These are phyloP conservation scores for Fagopyrum tataricum DNA, from an alignment of 148 eudicot genomes.

Conservation along the genomic window DNA sequence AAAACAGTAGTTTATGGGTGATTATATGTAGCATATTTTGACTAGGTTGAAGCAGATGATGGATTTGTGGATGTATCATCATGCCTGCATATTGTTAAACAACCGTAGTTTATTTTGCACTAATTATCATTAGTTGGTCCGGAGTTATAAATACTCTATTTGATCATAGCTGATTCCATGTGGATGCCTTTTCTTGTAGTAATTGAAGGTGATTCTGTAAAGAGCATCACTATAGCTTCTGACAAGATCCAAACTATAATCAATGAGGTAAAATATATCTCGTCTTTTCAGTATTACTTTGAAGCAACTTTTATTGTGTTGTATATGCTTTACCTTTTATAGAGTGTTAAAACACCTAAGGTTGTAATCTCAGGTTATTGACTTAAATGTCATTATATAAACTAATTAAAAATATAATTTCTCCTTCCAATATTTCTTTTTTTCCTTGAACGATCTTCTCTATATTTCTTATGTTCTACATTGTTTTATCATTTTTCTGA, in stretches of 20 bases:
- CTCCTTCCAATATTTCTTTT: neutral
- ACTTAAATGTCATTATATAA: neutral
- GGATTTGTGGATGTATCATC: neutral
- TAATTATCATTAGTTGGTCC: neutral
- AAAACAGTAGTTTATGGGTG: neutral
- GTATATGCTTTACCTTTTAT: neutral
- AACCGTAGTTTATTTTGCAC: neutral
- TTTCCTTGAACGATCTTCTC: neutral
- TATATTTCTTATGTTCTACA: neutral
- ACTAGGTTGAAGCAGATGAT: neutral
- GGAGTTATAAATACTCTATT: slow-evolving; percentile 5
- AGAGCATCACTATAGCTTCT: slow-evolving; percentile 46
- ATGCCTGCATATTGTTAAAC: neutral
- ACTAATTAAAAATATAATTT: neutral
- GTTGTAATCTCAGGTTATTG: neutral
- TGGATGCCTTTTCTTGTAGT: slow-evolving; percentile 32
- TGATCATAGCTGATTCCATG: slow-evolving; percentile 4
- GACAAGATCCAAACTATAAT: slow-evolving; percentile 40
- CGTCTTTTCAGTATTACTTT: neutral
- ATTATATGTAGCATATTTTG: neutral
- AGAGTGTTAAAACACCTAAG: neutral
- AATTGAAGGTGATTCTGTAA: slow-evolving; percentile 51
- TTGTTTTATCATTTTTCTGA: neutral
- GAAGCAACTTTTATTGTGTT: slow-evolving; percentile 4
- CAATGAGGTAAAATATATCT: slow-evolving; percentile 39